Evolutionary conservation across 441 rosid genomes (phyloP).

Genomic region (Melianthus villosus): DNA sequence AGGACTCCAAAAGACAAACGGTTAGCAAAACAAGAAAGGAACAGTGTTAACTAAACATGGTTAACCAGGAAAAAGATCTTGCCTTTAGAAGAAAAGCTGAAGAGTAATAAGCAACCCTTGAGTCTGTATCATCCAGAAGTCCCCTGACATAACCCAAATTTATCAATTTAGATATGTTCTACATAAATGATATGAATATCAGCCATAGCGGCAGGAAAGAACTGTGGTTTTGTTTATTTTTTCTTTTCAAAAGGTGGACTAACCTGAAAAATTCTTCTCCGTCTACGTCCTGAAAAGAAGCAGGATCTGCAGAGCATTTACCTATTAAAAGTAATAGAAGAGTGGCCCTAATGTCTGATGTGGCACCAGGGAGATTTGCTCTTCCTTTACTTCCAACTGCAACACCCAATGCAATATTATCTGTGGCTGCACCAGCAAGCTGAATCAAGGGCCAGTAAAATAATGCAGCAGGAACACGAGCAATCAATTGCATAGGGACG

Average conservation of each 20-base stretch:
- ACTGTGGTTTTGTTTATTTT: not conserved
- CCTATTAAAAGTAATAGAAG: conserved; percentile 81
- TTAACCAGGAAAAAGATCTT: conserved; percentile 18
- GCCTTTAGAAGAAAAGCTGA: conserved; percentile 94
- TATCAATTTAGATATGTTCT: too few species aligned
- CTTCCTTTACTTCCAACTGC: conserved; percentile 99
- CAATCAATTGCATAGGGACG: conserved; percentile 91
- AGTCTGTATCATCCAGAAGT: conserved; percentile 90
- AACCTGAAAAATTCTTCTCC: conserved; percentile 95
- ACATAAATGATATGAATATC: too few species aligned
- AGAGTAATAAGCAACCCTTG: conserved; percentile 95
- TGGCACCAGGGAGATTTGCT: conserved; percentile 94
- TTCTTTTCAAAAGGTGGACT: conserved; percentile 9
- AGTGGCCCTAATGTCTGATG: conserved; percentile 89
- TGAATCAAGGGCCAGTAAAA: conserved; percentile 98
- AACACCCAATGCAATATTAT: conserved; percentile 84
- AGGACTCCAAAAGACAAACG: conserved; percentile 9
- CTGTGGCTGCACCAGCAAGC: conserved; percentile 93
- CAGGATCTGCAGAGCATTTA: conserved; percentile 86
- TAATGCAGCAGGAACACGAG: conserved; percentile 82
- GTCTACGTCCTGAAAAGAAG: conserved; percentile 75
- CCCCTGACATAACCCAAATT: too few species aligned
- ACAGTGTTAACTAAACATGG: not conserved
- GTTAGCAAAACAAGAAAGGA: conserved; percentile 12
- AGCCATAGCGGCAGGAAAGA: conserved; percentile 9